Evolutionary conservation across 306 rosid genomes (phyloP), one percentile per base, ranked within the genome.

Genomic region (Pueraria montana): DNA sequence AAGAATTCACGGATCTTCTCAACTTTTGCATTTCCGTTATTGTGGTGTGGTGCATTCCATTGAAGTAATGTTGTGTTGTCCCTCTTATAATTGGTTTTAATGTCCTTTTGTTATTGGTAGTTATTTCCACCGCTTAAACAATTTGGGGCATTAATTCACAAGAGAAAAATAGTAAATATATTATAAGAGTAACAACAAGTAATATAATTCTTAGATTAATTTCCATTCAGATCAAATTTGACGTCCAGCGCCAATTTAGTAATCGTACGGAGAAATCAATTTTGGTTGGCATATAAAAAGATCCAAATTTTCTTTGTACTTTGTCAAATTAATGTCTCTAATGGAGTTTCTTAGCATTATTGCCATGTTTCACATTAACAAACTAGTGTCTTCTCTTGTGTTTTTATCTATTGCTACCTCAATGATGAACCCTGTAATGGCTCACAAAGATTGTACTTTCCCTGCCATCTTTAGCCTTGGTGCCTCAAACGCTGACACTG

Each of bases 401-500:
- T 17, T 63, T 26, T 62, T 62, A 24, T 43, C 45, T 4, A 16
- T 59, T 23, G 27, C 8, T 27, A 5, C 27, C 43, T 11, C 59
- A 58, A 10, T 26, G 17, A n/a, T 53, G 52, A 72, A 23, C 72
- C 69, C 82, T 11, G 56, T 46, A 16, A 38, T 49, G 58, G 82
- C 69, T 55, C 8, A 12, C 34, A 36, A 82, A 46, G 72, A 38
- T 6, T 87, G 82, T 21, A 11, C 21, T 12, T 85, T 85, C 77
- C 83, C 90, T 3, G 90, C 89, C 55, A 77, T 2, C 13, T 9
- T 43, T 11, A 43, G 14, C 49, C 7, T 43, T 43, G 49, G 49
- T 43, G 49, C 49, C 49, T 43, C 49, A 43, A 43, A 43, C 4
- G 49, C 49, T 9, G 90, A 89, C 26, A 84, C 90, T 1, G 89